Percentiles rank a stretch among this genome's conserved stretches.
Conservation (phyloP, 2,329 filamentous ascomycete species). For the Pyrenochaeta sp. region DNA sequence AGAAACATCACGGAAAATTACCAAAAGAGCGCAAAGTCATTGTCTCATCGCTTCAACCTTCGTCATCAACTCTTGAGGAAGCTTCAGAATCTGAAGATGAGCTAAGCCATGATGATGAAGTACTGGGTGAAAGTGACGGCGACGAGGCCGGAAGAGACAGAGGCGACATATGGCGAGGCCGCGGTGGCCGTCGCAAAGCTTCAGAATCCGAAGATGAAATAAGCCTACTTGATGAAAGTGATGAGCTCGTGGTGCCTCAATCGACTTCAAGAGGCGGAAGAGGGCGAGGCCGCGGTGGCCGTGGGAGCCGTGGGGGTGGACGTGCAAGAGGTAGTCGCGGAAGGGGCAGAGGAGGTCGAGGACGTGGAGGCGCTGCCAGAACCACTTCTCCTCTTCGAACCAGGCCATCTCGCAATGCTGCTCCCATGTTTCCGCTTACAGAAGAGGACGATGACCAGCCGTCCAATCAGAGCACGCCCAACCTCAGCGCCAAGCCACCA, state of each 20-base stretch:
- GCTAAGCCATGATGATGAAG: no score
- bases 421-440: constrained; percentile 41
- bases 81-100: constrained; percentile 29
- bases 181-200: no score
- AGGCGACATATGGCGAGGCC: no score
- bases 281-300: constrained; percentile 34
- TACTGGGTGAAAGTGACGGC: constrained; percentile 1
- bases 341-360: constrained; percentile 40
- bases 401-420: constrained; percentile 42
- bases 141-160: no score
- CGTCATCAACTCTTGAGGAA: constrained; percentile 25
- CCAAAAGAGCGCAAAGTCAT: constrained; percentile 30
- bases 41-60: constrained; percentile 17
- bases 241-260: constrained; percentile 26
- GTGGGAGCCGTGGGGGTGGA: constrained; percentile 38
- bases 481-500: constrained; percentile 37
- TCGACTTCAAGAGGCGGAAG: constrained; percentile 31
- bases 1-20: constrained; percentile 36
- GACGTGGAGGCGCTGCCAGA: constrained; percentile 29
- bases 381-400: constrained; percentile 35
- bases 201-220: constrained; percentile 31
- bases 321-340: constrained; percentile 38
- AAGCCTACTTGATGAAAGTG: constrained; percentile 30
- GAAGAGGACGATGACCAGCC: constrained; percentile 45
- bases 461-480: constrained; percentile 45